Evolutionary conservation across 2,329 filamentous ascomycete species (phyloP), one percentile per base, ranked within the genome.

Genomic region (Aspergillus awamori): DNA sequence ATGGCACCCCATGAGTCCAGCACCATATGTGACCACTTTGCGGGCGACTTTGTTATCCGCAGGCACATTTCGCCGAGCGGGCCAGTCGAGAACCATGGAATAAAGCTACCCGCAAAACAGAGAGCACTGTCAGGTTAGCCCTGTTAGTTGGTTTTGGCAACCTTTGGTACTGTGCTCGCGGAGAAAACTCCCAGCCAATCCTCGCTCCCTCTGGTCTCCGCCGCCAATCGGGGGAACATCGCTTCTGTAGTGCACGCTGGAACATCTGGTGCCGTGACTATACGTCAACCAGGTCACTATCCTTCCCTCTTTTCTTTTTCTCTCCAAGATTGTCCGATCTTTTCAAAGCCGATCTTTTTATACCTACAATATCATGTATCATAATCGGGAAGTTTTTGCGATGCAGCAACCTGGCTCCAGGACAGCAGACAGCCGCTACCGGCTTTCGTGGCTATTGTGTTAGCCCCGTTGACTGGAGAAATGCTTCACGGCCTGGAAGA

Each of bases 131-230:
- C 6, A 17, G 17, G 33, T 43, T 22, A 22, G 17, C n/a, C 53
- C 45, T 30, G 47, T 39, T 43, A 28, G 26, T 36, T 30, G 38
- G 48, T 30, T 41, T 17, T 22, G 28, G 33, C 39, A 49, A 24
- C 53, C 26, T 39, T 43, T 51, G 52, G 53, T 38, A 48, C 57
- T 43, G 60, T 17, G 57, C 58, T 53, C 26, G 30, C 63, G 60
- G 63, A 53, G 45, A 60, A 60, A 53, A 38, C 22, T 59, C 57
- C 64, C 63, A 60, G 54, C 64, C 64, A 66, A 66, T 66, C 63
- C 52, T 52, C 45, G 51, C 36, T 17, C 13, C 38, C 52, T 38
- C 53, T 36, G 22, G 59, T 65, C 54, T 65, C 63, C 61, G 61
- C 61, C 62, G 53, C 53, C 53, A 41, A 20, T 55, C 24, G 22